A percentile compares a stretch with the other conserved stretches of the same genome.
These are phyloP conservation scores for Penicillium capsulatum DNA, from an alignment of 2,329 filamentous ascomycete species.

Conservation along the genomic window DNA sequence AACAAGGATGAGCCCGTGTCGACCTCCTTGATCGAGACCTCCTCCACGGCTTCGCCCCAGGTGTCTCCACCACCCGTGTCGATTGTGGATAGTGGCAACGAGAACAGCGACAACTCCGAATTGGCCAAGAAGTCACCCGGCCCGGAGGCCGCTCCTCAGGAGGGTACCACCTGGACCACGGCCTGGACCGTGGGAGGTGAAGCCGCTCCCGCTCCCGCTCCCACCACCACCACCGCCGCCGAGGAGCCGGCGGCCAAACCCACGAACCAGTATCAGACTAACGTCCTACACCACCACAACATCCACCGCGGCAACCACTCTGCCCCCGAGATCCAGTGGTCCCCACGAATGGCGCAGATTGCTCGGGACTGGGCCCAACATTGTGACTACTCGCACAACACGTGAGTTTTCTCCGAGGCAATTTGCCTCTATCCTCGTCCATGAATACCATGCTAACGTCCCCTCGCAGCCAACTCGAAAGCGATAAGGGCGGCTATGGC, in stretches of 20 bases:
- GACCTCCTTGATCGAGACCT: slow-evolving; percentile 4
- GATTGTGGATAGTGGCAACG: slow-evolving; percentile 13
- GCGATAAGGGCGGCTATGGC: slow-evolving; percentile 67
- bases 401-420: slow-evolving; percentile 52
- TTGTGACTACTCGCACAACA: slow-evolving; percentile 72
- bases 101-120: slow-evolving; percentile 7
- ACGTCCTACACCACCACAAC: slow-evolving; percentile 71
- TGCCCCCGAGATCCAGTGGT: slow-evolving; percentile 62
- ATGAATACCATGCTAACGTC: slow-evolving; percentile 2
- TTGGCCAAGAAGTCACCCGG: slow-evolving; percentile 11
- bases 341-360: slow-evolving; percentile 57
- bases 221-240: slow-evolving; percentile 43
- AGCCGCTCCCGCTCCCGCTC: not conserved
- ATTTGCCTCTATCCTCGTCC: no score
- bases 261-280: slow-evolving; percentile 31
- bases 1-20: slow-evolving; percentile 4
- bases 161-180: slow-evolving; percentile 3
- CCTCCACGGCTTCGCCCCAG: slow-evolving; percentile 2
- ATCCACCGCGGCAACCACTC: slow-evolving; percentile 79
- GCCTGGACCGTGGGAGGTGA: slow-evolving; percentile 10
- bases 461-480: slow-evolving; percentile 43
- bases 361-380: slow-evolving; percentile 60
- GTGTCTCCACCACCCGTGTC: not conserved
- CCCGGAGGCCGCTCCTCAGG: slow-evolving; percentile 6
- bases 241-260: slow-evolving; percentile 27